These are phyloP conservation scores for Penicillium arizonense DNA, from an alignment of 495 filamentous ascomycete species.

Conservation along the genomic window DNA sequence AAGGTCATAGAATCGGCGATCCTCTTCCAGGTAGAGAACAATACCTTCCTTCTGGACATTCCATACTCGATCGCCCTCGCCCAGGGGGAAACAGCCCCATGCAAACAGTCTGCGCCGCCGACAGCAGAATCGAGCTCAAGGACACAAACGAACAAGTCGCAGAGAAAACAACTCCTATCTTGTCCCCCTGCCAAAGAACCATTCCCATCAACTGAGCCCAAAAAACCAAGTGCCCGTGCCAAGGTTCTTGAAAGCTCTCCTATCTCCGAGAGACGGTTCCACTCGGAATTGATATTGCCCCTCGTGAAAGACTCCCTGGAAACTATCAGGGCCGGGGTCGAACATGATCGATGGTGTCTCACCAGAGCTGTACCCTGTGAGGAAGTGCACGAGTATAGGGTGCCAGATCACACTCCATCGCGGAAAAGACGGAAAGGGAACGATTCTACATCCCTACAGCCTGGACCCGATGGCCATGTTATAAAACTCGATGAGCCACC, in stretches of 20 bases:
- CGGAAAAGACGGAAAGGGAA: conserved; percentile 14
- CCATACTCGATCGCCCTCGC: conserved; percentile 56
- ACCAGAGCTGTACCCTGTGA: conserved; percentile 16
- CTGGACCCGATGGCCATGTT: background rate
- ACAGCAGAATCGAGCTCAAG: background rate
- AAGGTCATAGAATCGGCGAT: conserved; percentile 24
- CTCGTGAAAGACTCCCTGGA: conserved; percentile 24
- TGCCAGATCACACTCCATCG: background rate
- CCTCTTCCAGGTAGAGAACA: conserved; percentile 48
- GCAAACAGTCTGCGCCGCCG: background rate
- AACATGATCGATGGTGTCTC: conserved; percentile 39
- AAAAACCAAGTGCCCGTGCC: conserved; percentile 35
- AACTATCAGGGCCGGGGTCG: conserved; percentile 25
- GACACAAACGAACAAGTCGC: background rate
- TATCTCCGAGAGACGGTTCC: conserved; percentile 26
- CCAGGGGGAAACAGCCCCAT: conserved; percentile 18
- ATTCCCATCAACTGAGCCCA: conserved; percentile 43
- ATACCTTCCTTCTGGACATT: conserved; percentile 59
- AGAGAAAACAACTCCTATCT: conserved; percentile 28
- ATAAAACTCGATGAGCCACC: conserved; percentile 18
- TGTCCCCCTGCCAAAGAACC: conserved; percentile 28
- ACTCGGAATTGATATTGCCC: conserved; percentile 27
- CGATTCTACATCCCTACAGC: background rate
- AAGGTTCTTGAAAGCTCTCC: conserved; percentile 34
- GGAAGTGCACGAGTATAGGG: conserved; percentile 4